A percentile compares a stretch with the other conserved stretches of the same genome.
Conservation (phyloP, 345 rosid species). For the Fremontodendron californicum region DNA sequence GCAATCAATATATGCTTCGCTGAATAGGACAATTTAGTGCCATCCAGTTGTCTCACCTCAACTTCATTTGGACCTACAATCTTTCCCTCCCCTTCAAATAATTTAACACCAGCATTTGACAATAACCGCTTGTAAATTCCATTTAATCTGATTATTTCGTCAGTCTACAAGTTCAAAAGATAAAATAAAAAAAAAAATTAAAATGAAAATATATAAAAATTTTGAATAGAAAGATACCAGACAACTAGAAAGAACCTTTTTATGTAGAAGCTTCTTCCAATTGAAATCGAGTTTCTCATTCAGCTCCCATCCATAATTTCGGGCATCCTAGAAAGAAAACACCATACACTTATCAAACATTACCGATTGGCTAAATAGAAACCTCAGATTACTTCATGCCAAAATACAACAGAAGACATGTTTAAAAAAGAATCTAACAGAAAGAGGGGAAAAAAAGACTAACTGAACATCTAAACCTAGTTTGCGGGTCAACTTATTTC, state of each 20-base stretch:
- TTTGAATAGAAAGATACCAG: neutral
- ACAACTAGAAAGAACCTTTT: slow-evolving; percentile 48
- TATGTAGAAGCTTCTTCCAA: slow-evolving; percentile 87
- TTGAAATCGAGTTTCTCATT: slow-evolving; percentile 70
- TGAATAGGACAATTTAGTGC: slow-evolving; percentile 77
- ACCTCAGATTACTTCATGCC: neutral
- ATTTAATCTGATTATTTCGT: slow-evolving; percentile 81
- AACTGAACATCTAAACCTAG: neutral
- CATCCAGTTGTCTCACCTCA: slow-evolving; percentile 90
- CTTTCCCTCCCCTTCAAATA: slow-evolving; percentile 96
- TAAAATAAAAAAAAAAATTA: neutral
- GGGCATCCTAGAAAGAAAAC: slow-evolving; percentile 67
- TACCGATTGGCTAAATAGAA: neutral
- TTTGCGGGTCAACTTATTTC: neutral
- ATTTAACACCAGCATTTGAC: slow-evolving; percentile 87
- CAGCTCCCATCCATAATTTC: slow-evolving; percentile 93
- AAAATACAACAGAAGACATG: slow-evolving; percentile 12
- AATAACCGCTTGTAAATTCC: slow-evolving; percentile 87
- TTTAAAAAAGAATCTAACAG: slow-evolving; percentile 5
- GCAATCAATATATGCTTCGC: slow-evolving; percentile 95
- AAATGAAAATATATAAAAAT: neutral
- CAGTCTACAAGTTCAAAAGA: slow-evolving; percentile 53
- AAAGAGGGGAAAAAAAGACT: neutral
- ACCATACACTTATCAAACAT: neutral
- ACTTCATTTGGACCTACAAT: slow-evolving; percentile 88